A percentile compares a stretch with the other conserved stretches of the same genome.
Conservation (phyloP, 2,329 filamentous ascomycete species). For the Esteya vermicola region DNA sequence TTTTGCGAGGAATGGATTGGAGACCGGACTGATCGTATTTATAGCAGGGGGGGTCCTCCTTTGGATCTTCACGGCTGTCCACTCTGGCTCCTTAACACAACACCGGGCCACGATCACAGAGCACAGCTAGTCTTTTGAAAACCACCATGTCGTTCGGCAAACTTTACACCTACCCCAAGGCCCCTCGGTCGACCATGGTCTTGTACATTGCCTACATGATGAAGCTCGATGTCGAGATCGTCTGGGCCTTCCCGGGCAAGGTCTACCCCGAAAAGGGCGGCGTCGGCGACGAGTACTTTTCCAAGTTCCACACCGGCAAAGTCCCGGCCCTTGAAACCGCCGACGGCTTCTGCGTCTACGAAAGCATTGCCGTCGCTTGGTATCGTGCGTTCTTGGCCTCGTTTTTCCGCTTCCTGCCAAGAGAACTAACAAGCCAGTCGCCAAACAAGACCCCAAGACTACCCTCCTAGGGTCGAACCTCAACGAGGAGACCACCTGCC, state of each 20-base stretch:
- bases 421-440: conserved; percentile 13
- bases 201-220: conserved; percentile 1
- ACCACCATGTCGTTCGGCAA: conserved; percentile 3
- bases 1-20: no score
- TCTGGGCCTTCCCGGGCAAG: not conserved
- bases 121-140: no score
- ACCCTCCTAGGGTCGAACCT: conserved; percentile 24
- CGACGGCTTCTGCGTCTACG: conserved; percentile 29
- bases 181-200: conserved; percentile 1
- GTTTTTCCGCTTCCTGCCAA: conserved; percentile 7
- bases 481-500: conserved; percentile 23
- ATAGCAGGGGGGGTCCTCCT: no score
- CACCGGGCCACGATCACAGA: no score
- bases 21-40: no score
- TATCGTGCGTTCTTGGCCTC: not conserved
- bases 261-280: not conserved
- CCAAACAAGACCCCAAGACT: conserved; percentile 23
- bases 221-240: not conserved
- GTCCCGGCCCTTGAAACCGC: conserved; percentile 32
- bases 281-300: conserved; percentile 21
- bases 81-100: no score
- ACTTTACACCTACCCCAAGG: conserved; percentile 1
- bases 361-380: conserved; percentile 27
- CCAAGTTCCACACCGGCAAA: conserved; percentile 38
- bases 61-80: no score